Base-by-base conservation (phyloP, 148 eudicot genomes). In the Cornus controversa region DNA sequence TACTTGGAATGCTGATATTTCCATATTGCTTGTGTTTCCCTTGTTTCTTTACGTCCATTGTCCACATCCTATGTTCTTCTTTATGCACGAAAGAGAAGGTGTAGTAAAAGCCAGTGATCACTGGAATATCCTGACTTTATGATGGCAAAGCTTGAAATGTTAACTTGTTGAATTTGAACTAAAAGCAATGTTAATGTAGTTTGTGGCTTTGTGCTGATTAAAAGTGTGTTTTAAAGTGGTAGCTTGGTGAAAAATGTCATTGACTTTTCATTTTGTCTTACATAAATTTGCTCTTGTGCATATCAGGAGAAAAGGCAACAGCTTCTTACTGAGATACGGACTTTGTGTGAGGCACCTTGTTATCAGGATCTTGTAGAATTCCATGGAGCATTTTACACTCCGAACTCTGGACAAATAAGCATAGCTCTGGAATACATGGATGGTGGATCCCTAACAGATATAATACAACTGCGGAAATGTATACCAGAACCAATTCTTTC, bases 351-450 rank as follows among this genome's bases (percentile, higher is more conserved):
- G 88, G 97, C 99, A 76, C 99, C 99, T 24, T 89, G 92, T 84
- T 78, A 86, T 73, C 81, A 95, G 78, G 97, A 97, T 78, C 97
- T 95, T 58, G 99, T 95, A 34, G 92, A 95, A 85, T 95, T 95
- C 65, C 94, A 95, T 54, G 99, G 99, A 67, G 99, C 99, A 63
- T 95, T 93, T 84, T 95, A 91, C 70, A 93, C 94, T 78, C 97
- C 97, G 6, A 92, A 91, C 78, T 95, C 99, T 24, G 99, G 99
- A 72, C 99, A 95, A 83, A 95, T 95, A 67, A 95, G 97, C 82
- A 95, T 95, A 81, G 99, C 99, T 69, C 79, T 95, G 79, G 99
- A 95, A 79, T 95, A 93, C 85, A 93, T 95, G 99, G 90, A 95
- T 86, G 99, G 97, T 69, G 99, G 99, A 76, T 95, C 99, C 26